phyloP scores from a whole-genome alignment of 2,329 filamentous ascomycete genomes.

The Fusarium stilboides region DNA sequence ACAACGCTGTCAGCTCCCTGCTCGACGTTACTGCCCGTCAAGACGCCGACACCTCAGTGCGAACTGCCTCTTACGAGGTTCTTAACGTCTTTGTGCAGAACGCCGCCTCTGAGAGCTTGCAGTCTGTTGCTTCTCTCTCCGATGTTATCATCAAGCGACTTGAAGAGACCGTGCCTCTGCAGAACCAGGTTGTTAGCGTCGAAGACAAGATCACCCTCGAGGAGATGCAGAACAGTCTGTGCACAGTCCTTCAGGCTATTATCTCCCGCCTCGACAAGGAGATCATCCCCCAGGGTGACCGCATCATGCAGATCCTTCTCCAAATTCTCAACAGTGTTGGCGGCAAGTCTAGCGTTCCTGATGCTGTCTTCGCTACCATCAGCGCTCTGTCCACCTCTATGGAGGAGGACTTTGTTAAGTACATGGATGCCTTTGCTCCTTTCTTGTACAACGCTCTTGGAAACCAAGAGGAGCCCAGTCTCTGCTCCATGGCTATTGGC shows the following conservation, averaged over 20 bases:
- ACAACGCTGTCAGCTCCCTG: constrained; percentile 89
- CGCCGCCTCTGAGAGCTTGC: constrained; percentile 87
- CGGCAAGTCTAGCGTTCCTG: constrained; percentile 92
- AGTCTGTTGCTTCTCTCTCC: constrained; percentile 84
- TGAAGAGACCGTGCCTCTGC: constrained; percentile 90
- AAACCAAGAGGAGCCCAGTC: constrained; percentile 94
- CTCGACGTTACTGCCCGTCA: constrained; percentile 86
- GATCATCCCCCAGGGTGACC: constrained; percentile 89
- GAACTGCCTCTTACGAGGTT: constrained; percentile 97
- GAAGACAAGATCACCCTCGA: constrained; percentile 97
- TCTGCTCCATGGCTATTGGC: constrained; percentile 98
- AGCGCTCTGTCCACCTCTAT: constrained; percentile 92
- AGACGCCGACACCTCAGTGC: constrained; percentile 88
- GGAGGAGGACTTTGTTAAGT: constrained; percentile 94
- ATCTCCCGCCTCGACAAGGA: constrained; percentile 93
- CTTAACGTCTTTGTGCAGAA: constrained; percentile 95
- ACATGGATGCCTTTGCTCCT: constrained; percentile 95
- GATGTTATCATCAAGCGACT: constrained; percentile 92
- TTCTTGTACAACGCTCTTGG: constrained; percentile 94
- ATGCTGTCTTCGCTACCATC: constrained; percentile 92
- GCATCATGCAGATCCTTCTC: constrained; percentile 92
- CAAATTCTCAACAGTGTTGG: constrained; percentile 84
- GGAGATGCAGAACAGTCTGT: constrained; percentile 97
- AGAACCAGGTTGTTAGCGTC: constrained; percentile 94
- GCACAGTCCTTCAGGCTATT: constrained; percentile 91